Evolutionary conservation across 1,284 basidiomycete genomes (phyloP).

Genomic region (Exobasidium cylindrosporum): DNA sequence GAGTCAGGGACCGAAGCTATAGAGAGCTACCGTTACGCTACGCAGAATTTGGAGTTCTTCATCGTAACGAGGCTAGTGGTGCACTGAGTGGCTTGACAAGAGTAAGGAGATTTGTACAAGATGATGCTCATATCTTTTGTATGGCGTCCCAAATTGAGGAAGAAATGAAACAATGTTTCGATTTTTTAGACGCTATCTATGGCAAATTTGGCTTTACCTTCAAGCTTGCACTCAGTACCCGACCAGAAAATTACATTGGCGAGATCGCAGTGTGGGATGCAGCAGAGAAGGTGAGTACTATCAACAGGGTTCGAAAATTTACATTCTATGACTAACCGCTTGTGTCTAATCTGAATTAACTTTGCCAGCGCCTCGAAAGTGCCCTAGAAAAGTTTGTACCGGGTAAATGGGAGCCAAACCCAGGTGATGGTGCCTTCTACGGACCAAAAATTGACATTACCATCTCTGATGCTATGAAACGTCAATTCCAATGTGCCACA

Average conservation of each 20-base stretch:
- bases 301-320: too few species aligned
- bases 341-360: slow-evolving; percentile 52
- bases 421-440: slow-evolving; percentile 82
- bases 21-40: slow-evolving; percentile 93
- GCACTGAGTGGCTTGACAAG: slow-evolving; percentile 90
- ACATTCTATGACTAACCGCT: slow-evolving; percentile 17
- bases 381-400: slow-evolving; percentile 84
- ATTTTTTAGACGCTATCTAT: slow-evolving; percentile 87
- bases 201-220: slow-evolving; percentile 97
- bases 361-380: slow-evolving; percentile 68
- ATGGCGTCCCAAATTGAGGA: slow-evolving; percentile 65
- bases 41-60: slow-evolving; percentile 97
- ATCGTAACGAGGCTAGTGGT: slow-evolving; percentile 94
- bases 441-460: slow-evolving; percentile 86
- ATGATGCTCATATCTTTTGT: slow-evolving; percentile 96
- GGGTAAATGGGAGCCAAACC: slow-evolving; percentile 89
- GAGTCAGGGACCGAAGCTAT: slow-evolving; percentile 87
- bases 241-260: slow-evolving; percentile 92
- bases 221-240: slow-evolving; percentile 88
- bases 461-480: slow-evolving; percentile 85
- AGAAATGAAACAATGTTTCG: slow-evolving; percentile 74
- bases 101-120: slow-evolving; percentile 92
- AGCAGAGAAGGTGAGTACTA: slow-evolving; percentile 68
- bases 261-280: slow-evolving; percentile 82
- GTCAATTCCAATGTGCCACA: slow-evolving; percentile 91